These are phyloP conservation scores for Paulownia fortunei DNA, from an alignment of 257 asterid genomes.

Conservation along the genomic window DNA sequence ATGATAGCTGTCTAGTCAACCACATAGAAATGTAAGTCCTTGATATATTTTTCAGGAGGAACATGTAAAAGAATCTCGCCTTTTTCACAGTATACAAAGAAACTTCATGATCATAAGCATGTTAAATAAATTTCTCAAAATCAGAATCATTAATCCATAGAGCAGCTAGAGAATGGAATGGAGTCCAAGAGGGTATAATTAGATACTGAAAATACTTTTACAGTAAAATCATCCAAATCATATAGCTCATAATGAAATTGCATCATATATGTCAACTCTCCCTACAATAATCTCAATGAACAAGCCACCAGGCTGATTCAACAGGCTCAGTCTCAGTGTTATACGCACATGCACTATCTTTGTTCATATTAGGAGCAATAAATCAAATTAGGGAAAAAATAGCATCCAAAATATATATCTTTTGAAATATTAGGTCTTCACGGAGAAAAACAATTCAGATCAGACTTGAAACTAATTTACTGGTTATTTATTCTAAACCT, in stretches of 20 bases:
- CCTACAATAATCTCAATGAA: background rate
- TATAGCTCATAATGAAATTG: background rate
- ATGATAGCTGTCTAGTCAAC: slow-evolving; percentile 88
- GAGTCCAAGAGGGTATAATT: background rate
- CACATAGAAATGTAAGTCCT: slow-evolving; percentile 51
- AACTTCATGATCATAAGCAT: background rate
- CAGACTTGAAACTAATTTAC: background rate
- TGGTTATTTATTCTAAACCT: background rate
- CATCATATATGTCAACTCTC: background rate
- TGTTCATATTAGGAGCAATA: slow-evolving; percentile 1
- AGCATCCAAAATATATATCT: background rate
- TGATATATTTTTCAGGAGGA: slow-evolving; percentile 1
- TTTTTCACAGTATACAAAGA: slow-evolving; percentile 12
- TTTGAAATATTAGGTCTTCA: background rate
- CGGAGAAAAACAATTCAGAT: background rate
- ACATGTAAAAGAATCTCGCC: background rate
- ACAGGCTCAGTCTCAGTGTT: background rate
- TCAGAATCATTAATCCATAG: background rate
- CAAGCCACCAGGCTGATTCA: slow-evolving; percentile 2
- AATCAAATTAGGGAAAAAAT: background rate
- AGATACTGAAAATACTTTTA: background rate
- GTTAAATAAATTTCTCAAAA: background rate
- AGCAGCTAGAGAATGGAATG: background rate
- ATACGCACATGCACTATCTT: background rate
- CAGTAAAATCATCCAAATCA: background rate